Evolutionary conservation across 495 filamentous ascomycete genomes (phyloP).

Genomic region (Podospora sp.): DNA sequence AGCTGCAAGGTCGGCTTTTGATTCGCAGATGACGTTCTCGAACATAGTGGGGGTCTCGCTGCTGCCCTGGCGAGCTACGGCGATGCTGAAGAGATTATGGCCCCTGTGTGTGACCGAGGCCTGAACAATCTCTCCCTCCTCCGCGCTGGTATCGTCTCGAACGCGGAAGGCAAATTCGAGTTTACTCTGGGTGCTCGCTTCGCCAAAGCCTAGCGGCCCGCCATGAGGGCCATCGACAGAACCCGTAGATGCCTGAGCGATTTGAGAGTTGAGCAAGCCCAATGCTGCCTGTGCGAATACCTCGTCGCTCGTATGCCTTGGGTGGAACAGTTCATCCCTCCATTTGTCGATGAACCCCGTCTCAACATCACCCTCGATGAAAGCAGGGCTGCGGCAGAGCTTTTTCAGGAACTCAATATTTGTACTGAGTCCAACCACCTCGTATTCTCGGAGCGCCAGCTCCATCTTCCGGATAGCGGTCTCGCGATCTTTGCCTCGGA

Average conservation of each 20-base stretch:
- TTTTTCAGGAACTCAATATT: constrained; percentile 97
- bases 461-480: constrained; percentile 82
- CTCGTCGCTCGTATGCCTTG: constrained; percentile 59
- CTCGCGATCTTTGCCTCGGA: constrained; percentile 75
- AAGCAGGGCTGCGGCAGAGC: constrained; percentile 76
- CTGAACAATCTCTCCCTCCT: constrained; percentile 49
- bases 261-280: constrained; percentile 55
- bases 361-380: constrained; percentile 87
- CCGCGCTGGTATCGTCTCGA: constrained; percentile 43
- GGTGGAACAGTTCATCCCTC: constrained; percentile 68
- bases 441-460: constrained; percentile 83
- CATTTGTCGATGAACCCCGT: constrained; percentile 95
- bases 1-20: constrained; percentile 26
- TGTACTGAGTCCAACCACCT: constrained; percentile 88
- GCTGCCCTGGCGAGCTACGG: constrained; percentile 52
- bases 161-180: constrained; percentile 61
- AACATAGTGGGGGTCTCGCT: constrained; percentile 40
- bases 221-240: constrained; percentile 46
- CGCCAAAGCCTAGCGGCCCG: constrained; percentile 57
- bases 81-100: constrained; percentile 64
- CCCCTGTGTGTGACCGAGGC: constrained; percentile 69
- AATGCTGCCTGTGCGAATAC: constrained; percentile 83
- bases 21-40: constrained; percentile 47
- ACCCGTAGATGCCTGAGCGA: constrained; percentile 21
- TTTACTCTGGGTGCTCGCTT: constrained; percentile 36